These are phyloP conservation scores for Areca catechu DNA, from an alignment of 176 grass and related monocot species.

Conservation along the genomic window DNA sequence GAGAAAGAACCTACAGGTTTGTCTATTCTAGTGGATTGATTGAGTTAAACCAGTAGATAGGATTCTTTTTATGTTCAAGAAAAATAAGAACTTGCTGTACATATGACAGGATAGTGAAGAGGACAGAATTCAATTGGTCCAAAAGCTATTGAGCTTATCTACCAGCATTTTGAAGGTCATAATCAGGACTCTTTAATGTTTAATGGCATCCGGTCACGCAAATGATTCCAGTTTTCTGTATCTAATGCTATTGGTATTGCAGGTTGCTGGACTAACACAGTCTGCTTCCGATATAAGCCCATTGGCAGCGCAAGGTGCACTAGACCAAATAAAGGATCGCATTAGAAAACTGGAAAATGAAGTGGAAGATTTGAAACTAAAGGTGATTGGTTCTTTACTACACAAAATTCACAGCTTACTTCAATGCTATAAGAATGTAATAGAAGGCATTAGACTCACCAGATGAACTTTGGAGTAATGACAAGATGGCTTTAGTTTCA, in stretches of 20 bases:
- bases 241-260: conserved; percentile 4
- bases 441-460: neutral
- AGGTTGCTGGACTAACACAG: conserved; percentile 60
- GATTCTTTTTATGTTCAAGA: too few relatives aligned
- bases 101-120: conserved; percentile 61
- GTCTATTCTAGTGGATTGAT: conserved; percentile 4
- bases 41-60: too few relatives aligned
- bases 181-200: neutral
- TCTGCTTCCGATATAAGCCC: conserved; percentile 30
- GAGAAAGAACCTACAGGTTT: conserved; percentile 50
- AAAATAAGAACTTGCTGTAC: too few relatives aligned
- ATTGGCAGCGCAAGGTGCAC: conserved; percentile 47
- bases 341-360: conserved; percentile 55
- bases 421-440: conserved; percentile 8
- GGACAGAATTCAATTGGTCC: conserved; percentile 46
- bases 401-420: neutral
- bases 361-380: conserved; percentile 53
- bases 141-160: conserved; percentile 55
- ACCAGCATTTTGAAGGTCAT: conserved; percentile 57
- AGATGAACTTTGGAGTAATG: too few relatives aligned
- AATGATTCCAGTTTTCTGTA: too few relatives aligned
- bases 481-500: too few relatives aligned
- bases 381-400: conserved; percentile 25
- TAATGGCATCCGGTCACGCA: neutral
- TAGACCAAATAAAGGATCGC: conserved; percentile 41